Percentiles rank a stretch among this genome's conserved stretches.
These are phyloP conservation scores for Cladophialophora chaetospira DNA, from an alignment of 2,329 filamentous ascomycete genomes.

Conservation along the genomic window DNA sequence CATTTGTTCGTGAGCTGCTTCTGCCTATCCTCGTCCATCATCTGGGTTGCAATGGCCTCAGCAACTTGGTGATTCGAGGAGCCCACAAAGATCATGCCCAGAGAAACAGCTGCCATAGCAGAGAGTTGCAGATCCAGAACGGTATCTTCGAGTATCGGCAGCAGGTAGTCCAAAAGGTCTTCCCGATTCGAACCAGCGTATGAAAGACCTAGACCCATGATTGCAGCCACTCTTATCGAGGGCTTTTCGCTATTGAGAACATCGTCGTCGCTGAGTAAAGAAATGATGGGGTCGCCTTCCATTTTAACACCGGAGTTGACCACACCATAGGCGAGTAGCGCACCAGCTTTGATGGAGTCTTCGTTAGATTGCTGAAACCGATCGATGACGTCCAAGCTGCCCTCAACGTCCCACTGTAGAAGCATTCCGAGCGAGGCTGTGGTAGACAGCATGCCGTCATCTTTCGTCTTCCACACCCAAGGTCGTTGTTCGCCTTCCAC, in stretches of 20 bases:
- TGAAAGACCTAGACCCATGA: constrained; percentile 93
- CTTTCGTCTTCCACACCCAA: constrained; percentile 99
- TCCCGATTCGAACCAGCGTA: constrained; percentile 95
- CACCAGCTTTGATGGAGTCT: constrained; percentile 83
- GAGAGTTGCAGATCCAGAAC: constrained; percentile 91
- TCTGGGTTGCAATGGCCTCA: constrained; percentile 85
- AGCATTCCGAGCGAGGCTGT: constrained; percentile 91
- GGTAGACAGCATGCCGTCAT: constrained; percentile 95
- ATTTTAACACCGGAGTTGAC: constrained; percentile 89
- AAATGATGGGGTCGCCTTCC: constrained; percentile 87
- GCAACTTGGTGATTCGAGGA: constrained; percentile 89
- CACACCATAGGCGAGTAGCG: constrained; percentile 89
- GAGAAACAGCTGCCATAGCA: constrained; percentile 89
- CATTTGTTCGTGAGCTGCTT: constrained; percentile 95
- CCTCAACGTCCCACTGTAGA: constrained; percentile 90
- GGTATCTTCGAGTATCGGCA: constrained; percentile 85
- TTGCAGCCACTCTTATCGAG: constrained; percentile 76
- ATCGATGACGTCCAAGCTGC: constrained; percentile 89
- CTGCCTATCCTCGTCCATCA: constrained; percentile 90
- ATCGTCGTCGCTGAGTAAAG: constrained; percentile 76
- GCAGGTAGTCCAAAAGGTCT: constrained; percentile 77
- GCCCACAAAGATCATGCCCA: constrained; percentile 89
- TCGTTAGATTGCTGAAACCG: constrained; percentile 87
- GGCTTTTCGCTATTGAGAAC: constrained; percentile 78
- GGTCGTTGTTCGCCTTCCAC: constrained; percentile 83